Evolutionary conservation across 169 alveolate genomes (phyloP), one percentile per base, ranked within the genome.

Genomic region (Babesia ovis): DNA sequence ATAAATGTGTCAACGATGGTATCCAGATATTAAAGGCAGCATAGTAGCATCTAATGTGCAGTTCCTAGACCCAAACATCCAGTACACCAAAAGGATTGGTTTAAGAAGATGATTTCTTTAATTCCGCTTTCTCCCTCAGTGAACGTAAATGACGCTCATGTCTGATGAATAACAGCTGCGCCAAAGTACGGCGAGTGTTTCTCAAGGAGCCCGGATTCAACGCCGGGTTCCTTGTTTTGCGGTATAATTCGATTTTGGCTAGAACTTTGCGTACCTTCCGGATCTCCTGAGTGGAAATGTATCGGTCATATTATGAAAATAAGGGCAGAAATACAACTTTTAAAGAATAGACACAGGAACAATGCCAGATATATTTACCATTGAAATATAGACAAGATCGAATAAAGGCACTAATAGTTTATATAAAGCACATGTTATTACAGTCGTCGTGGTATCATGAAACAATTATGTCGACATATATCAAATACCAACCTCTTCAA

Each of bases 131-230:
- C 54, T 77, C 71, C 11, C 86, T 68, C 23, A 77, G 39, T 39
- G 86, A 77, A 20, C 56, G 57, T 35, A 77, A 50, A 58, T 77
- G 86, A 39, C 82, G 86, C 56, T 77, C 86, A 58, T 77, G 86
- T 39, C 76, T 34, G 41, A 77, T 27, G 53, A 77, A 77, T 41
- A 77, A 48, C 1, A 77, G 62, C 68, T 77, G 86, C 32, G 86
- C 86, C 41, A 62, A 67, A 37, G 86, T 77, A 20, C 86, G 61
- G 37, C 64, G 59, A 41, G 86, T 72, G 39, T 77, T 77, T 25
- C 73, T 56, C 74, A 60, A 56, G 18, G 86, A 77, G 31, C 55
- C 39, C 42, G 86, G 82, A 45, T 43, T 67, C 11, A 77, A 74
- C 0, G 80, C 70, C 1, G 86, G 86, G 57, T 77, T 68, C 72